A percentile compares a stretch with the other conserved stretches of the same genome.
Evolutionary conservation across 768 basidiomycete genomes (phyloP).

Genomic region (Russula emetica): DNA sequence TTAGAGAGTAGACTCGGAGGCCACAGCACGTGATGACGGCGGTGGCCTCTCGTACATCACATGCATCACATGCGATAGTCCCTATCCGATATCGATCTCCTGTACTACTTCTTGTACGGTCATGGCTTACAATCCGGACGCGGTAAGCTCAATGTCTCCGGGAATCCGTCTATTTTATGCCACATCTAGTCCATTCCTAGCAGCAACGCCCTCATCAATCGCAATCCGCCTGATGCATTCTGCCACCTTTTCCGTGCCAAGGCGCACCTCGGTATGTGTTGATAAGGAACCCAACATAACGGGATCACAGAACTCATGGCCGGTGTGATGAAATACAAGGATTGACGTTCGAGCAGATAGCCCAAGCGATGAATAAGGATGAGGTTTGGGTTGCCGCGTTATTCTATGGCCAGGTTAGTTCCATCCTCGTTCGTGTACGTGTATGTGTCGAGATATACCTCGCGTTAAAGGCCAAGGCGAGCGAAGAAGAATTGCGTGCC

Average conservation of each 20-base stretch:
- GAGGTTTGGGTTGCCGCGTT: constrained; percentile 81
- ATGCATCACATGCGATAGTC: background rate
- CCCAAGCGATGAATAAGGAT: constrained; percentile 58
- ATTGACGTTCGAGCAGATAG: constrained; percentile 66
- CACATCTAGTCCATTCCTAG: background rate
- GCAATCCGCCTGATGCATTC: background rate
- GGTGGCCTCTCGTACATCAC: no score
- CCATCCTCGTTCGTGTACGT: background rate
- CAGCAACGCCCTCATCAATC: background rate
- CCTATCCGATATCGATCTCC: background rate
- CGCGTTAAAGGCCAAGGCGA: constrained; percentile 58
- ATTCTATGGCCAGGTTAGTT: constrained; percentile 69
- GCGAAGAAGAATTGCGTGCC: constrained; percentile 54
- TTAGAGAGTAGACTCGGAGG: constrained; percentile 24
- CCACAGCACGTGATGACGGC: background rate
- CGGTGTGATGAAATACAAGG: constrained; percentile 38
- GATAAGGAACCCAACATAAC: constrained; percentile 42
- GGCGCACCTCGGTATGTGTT: constrained; percentile 1
- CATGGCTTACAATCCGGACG: constrained; percentile 8
- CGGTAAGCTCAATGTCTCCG: constrained; percentile 1
- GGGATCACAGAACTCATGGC: constrained; percentile 50
- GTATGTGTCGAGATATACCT: background rate
- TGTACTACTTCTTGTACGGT: background rate
- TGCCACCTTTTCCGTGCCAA: background rate
- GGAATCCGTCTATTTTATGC: background rate